Percentiles rank a stretch among this genome's conserved stretches.
Conservation (phyloP, 805 yeast species). For the Wickerhamiella nectarea region DNA sequence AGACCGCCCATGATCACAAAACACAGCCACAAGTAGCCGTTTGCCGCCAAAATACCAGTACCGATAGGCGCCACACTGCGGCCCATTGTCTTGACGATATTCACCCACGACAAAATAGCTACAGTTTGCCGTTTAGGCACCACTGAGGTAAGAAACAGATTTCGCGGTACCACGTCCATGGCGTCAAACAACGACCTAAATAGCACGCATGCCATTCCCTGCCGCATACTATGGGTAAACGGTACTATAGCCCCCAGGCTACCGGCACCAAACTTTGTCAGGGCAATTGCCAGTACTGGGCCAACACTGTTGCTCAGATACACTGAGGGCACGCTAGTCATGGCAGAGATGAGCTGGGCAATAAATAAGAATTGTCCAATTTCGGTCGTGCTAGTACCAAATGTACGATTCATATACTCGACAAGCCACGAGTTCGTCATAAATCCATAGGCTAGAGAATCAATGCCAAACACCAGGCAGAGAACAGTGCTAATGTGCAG, state of each 20-base stretch:
- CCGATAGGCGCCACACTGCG: constrained; percentile 69
- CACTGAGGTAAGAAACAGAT: constrained; percentile 57
- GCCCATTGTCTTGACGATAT: constrained; percentile 74
- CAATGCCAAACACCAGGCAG: constrained; percentile 47
- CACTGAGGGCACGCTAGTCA: constrained; percentile 49
- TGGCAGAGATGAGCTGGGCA: constrained; percentile 36
- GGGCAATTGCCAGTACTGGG: constrained; percentile 61
- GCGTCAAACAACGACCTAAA: constrained; percentile 51
- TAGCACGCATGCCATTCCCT: constrained; percentile 40
- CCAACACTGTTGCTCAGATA: constrained; percentile 52
- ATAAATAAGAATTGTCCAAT: constrained; percentile 35
- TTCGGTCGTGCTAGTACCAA: constrained; percentile 41
- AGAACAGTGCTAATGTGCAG: constrained; percentile 11
- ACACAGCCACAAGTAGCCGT: constrained; percentile 21
- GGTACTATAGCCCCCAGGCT: constrained; percentile 45
- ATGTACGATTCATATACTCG: constrained; percentile 55
- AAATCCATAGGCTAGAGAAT: constrained; percentile 78
- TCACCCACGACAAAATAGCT: constrained; percentile 66
- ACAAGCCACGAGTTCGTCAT: constrained; percentile 84
- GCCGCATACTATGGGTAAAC: constrained; percentile 27
- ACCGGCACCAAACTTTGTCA: constrained; percentile 70
- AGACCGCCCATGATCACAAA: constrained; percentile 26
- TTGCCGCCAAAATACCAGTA: constrained; percentile 59
- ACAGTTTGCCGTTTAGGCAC: constrained; percentile 55
- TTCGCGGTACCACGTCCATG: constrained; percentile 90